Evolutionary conservation across 2,329 filamentous ascomycete species (phyloP), one percentile per base, ranked within the genome.

Genomic region (Stromatinia cepivora): DNA sequence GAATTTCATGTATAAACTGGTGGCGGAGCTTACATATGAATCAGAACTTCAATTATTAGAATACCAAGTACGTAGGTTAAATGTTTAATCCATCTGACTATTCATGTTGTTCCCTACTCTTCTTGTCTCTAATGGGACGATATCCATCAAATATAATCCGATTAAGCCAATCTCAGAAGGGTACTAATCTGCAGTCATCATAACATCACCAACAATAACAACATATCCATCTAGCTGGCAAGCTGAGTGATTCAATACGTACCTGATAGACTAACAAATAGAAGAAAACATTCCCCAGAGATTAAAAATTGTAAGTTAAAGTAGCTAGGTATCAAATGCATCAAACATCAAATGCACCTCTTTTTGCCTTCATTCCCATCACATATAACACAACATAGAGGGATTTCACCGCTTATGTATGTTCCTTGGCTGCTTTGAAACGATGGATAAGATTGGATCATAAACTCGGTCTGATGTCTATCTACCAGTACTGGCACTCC

Each of bases 161-260:
- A 58, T 58, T n/a, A 28, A 25, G 56, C n/a, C 34, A 58, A 58
- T 58, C 56, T 42, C 36, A 58, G 13, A 58, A 58, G 56, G 9
- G 56, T 25, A 42, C 15, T 11, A 42, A 42, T 58, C 34, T 58
- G 56, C n/a, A 25, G n/a, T 28, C 8, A 42, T 42, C 56, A 59
- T 15, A 20, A 58, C 25, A 10, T 58, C 56, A 36, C 54, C 54
- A 58, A 25, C 36, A 57, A 34, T 39, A 39, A 15, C 11, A 34
- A 39, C 31, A 58, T 42, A 52, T 52, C n/a, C 50, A 52, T n/a
- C 22, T 11, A 22, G 20, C 3, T 11, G 36, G 13, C 11, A 42
- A 42, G 39, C 34, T 34, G 34, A 34, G 34, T 6, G 54, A 39
- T 36, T 36, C 54, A 39, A 8, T 34, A 34, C 7, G 3, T 42